Base-by-base conservation (phyloP, 352 stramenopile genomes). In the Thraustochytrium sp. region DNA sequence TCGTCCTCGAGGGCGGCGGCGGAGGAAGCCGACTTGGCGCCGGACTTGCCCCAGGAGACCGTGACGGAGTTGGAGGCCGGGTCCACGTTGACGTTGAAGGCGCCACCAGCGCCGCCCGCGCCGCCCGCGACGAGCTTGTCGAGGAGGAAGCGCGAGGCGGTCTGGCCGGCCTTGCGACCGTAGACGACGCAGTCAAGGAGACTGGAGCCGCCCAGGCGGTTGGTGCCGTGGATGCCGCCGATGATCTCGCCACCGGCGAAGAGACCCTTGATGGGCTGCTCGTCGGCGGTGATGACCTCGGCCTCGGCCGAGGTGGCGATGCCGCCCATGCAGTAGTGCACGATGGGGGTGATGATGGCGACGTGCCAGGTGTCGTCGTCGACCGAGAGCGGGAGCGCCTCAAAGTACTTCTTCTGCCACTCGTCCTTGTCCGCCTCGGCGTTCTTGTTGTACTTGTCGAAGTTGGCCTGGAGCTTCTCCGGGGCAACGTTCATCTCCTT, bases 141-240 rank as follows among this genome's bases (percentile, higher is more conserved):
- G 44, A 84, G 75, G 29, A 87, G 86, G 16, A 84, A 62, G 42
- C 54, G 49, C 13, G 85, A 84, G 21, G 87, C 88, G 31, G 75
- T 44, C 40, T 54, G 40, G 23, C 88, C 92, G 16, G 92, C 91
- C 26, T 95, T 88, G 65, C 93, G 90, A 4, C 93, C 93, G 83
- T 97, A 97, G 21, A 97, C 93, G 46, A 97, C 92, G 78, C 93
- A 97, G 74, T 97, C 93, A 2, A 95, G 90, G 26, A 96, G 89
- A 73, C 90, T 93, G 85, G 95, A 96, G 53, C 93, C 93, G 37
- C 91, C 93, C 11, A 97, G 86, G 16, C 93, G 90, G 88, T 98
- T 98, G 55, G 90, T 89, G 36, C 94, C 94, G 76, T 98, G 94
- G 51, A 98, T 89, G 2, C 94, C 94, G 68, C 94, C 94, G 1